Evolutionary conservation across 768 basidiomycete genomes (phyloP), one percentile per base, ranked within the genome.

Genomic region (Glaciozyma martinii): DNA sequence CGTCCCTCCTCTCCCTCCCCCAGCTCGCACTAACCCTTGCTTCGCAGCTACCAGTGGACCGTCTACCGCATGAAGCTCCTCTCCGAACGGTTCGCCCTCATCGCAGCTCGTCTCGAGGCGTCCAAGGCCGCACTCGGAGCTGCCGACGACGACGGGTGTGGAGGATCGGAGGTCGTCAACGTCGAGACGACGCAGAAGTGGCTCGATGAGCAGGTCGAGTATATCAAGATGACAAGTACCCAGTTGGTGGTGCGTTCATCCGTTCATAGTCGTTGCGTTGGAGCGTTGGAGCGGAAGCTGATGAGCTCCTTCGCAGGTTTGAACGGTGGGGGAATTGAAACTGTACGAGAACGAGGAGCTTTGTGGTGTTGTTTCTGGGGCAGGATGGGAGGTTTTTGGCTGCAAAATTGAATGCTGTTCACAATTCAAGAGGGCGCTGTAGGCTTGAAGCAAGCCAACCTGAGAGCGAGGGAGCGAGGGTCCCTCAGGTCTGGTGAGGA

Each of bases 21-120:
- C 10, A 33, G 3, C 21, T 23, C 33, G n/a, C 30, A 7, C 30
- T 47, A 23, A 5, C 8, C 52, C 23, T n/a, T n/a, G 27, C 32
- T 18, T 25, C 37, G 37, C 43, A 37, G 37, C 12, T 46, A 25
- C 49, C 25, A 60, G 59, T 56, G 55, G 55, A 50, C 56, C 1
- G 33, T 46, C 18, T 66, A 66, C 60, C 65, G 65, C 16, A 30
- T 61, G 32, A 61, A 61, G 56, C 60, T 66, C 2, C 60, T 66
- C 46, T 40, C 60, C 1, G 60, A 61, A n/a, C 65, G 65, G 9
- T 66, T 66, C 56, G 30, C 40, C 25, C 43, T 37, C 32, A 58
- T 60, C 18, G 56, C 55, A 2, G 27, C n/a, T 19, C 16, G 52
- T 47, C 60, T 66, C 43, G 49, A 66, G 56, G 49, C 23, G 25